phyloP scores from a whole-genome alignment of 192 early-diverging fungal species.

The Nowakowskiella sp. region DNA sequence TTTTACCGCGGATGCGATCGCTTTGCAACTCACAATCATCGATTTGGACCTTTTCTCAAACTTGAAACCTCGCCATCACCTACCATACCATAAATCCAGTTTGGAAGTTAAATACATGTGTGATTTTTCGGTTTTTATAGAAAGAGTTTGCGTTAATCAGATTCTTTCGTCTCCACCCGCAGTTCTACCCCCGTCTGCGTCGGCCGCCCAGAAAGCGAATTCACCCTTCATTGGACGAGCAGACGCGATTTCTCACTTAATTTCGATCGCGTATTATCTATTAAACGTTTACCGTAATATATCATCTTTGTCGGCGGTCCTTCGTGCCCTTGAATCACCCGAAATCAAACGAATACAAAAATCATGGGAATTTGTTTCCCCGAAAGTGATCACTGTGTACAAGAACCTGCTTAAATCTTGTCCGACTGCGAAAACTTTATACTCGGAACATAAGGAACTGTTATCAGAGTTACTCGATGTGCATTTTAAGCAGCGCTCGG shows the following conservation, averaged over 20 bases:
- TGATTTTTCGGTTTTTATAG: slow-evolving; percentile 12
- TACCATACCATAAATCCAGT: slow-evolving; percentile 1
- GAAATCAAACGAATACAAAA: slow-evolving; percentile 12
- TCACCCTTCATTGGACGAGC: not conserved
- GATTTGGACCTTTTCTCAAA: slow-evolving; percentile 11
- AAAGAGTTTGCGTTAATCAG: slow-evolving; percentile 6
- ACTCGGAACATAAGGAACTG: slow-evolving; percentile 13
- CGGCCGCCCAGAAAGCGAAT: not conserved
- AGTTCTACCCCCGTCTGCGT: not conserved
- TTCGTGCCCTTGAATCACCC: slow-evolving; percentile 16
- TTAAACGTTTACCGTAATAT: slow-evolving; percentile 27
- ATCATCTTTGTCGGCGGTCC: slow-evolving; percentile 7
- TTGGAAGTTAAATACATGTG: not conserved
- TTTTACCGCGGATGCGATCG: slow-evolving; percentile 11
- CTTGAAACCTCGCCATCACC: slow-evolving; percentile 2
- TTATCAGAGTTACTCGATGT: slow-evolving; percentile 18
- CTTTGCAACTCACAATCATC: slow-evolving; percentile 10
- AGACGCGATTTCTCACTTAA: not conserved
- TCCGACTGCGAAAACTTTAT: not conserved
- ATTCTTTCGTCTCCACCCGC: not conserved
- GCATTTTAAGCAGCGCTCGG: slow-evolving; percentile 20
- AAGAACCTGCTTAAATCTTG: not conserved
- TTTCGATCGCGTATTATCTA: slow-evolving; percentile 16
- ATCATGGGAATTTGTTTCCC: slow-evolving; percentile 16
- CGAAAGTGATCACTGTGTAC: not conserved